Percentiles rank a stretch among this genome's conserved stretches.
Evolutionary conservation across 805 yeast species (phyloP).

Genomic region (Pichia deserticola): DNA sequence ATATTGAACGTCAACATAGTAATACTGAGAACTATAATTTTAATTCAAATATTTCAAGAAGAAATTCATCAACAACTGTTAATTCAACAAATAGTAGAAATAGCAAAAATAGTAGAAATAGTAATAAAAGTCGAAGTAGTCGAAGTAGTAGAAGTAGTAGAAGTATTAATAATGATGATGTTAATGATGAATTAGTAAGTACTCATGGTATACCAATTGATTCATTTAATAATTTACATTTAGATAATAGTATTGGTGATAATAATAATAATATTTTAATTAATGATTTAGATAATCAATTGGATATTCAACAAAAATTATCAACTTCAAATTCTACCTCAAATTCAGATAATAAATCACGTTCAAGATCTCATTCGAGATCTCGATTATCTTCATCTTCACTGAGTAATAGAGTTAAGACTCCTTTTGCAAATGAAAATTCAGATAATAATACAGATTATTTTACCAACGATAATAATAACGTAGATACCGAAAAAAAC

Average conservation of each 20-base stretch:
- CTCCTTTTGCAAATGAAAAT: too few relatives aligned
- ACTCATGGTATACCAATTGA: constrained; percentile 8
- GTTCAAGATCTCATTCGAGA: neutral
- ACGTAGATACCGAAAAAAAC: too few relatives aligned
- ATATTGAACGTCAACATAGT: constrained; percentile 11
- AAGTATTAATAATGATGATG: neutral
- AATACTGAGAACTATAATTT: constrained; percentile 1
- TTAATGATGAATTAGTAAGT: neutral
- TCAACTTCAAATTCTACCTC: neutral
- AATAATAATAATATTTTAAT: too few relatives aligned
- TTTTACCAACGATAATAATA: too few relatives aligned
- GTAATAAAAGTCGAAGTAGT: constrained; percentile 3
- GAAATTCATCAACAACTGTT: constrained; percentile 15
- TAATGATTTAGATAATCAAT: neutral
- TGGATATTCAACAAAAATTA: too few relatives aligned
- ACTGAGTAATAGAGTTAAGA: constrained; percentile 8
- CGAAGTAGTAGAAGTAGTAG: neutral
- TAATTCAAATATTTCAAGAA: constrained; percentile 14
- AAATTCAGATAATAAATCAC: neutral
- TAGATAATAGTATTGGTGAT: too few relatives aligned
- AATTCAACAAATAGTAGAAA: constrained; percentile 7
- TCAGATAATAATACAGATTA: too few relatives aligned
- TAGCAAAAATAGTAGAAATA: constrained; percentile 2
- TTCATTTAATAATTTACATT: constrained; percentile 1
- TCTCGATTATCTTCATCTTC: constrained; percentile 6